Evolutionary conservation across 2,329 filamentous ascomycete species (phyloP).

Genomic region (Aspergillus pseudoviridinutans): DNA sequence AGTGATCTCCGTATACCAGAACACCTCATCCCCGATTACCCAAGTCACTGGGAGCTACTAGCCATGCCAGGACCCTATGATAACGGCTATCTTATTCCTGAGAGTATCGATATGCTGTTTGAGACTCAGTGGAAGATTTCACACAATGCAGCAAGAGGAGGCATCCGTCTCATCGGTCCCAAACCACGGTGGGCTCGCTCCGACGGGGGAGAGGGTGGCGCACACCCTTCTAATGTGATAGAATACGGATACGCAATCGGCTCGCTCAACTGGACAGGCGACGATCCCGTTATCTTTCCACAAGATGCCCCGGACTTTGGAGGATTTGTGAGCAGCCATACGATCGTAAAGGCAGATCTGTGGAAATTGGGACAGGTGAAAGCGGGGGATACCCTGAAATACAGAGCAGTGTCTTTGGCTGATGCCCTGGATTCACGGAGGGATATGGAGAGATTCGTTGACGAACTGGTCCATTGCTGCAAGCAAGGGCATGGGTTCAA

Average conservation of each 20-base stretch:
- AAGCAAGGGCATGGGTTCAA: constrained; percentile 28
- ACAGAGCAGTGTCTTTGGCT: constrained; percentile 49
- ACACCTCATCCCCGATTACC: constrained; percentile 47
- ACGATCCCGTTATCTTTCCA: constrained; percentile 58
- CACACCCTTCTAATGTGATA: constrained; percentile 57
- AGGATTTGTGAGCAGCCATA: constrained; percentile 56
- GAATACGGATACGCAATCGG: constrained; percentile 60
- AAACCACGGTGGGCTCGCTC: constrained; percentile 56
- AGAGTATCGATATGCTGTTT: constrained; percentile 57
- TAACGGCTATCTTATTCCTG: constrained; percentile 48
- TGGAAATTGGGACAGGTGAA: constrained; percentile 62
- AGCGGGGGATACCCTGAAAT: constrained; percentile 53
- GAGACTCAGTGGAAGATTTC: constrained; percentile 56
- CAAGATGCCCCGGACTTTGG: constrained; percentile 59
- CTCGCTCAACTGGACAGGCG: constrained; percentile 58
- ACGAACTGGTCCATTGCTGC: constrained; percentile 40
- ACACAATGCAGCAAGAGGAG: constrained; percentile 58
- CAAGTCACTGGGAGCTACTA: constrained; percentile 49
- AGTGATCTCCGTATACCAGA: constrained; percentile 41
- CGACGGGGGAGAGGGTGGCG: constrained; percentile 60
- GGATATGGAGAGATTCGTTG: constrained; percentile 44
- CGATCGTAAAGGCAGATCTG: constrained; percentile 54
- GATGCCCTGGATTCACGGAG: constrained; percentile 47
- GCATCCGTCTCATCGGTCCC: constrained; percentile 58
- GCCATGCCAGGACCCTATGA: constrained; percentile 56